phyloP scores from a whole-genome alignment of 768 basidiomycete species.

The Hypholoma fasciculare region DNA sequence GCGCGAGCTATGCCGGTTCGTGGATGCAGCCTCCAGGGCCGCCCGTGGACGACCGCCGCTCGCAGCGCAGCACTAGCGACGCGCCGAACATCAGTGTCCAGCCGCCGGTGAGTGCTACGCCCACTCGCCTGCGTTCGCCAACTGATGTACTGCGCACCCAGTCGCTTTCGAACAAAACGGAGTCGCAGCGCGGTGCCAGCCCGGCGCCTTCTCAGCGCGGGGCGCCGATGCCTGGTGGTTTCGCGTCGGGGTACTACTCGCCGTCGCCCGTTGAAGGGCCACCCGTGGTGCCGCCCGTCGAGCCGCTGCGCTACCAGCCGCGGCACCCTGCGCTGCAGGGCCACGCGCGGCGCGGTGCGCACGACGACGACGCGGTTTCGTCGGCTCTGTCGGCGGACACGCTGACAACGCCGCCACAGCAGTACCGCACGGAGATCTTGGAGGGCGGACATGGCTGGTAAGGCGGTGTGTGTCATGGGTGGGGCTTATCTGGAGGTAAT shows the following conservation, averaged over 20 bases:
- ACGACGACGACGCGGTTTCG: slow-evolving; percentile 28
- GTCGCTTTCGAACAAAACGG: slow-evolving; percentile 20
- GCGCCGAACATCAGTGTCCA: slow-evolving; percentile 33
- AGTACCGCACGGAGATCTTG: background rate
- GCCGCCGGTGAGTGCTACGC: slow-evolving; percentile 33
- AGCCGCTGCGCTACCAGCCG: slow-evolving; percentile 2
- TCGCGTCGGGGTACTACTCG: background rate
- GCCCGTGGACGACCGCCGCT: background rate
- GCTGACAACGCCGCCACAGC: slow-evolving; percentile 32
- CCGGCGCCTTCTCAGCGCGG: slow-evolving; percentile 4
- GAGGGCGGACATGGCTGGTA: no score
- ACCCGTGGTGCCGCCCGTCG: background rate
- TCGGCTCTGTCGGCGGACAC: slow-evolving; percentile 28
- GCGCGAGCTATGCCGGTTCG: slow-evolving; percentile 26
- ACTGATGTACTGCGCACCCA: slow-evolving; percentile 10
- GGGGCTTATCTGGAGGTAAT: background rate
- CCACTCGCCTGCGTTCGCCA: background rate
- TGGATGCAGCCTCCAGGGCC: slow-evolving; percentile 3
- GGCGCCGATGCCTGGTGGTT: background rate
- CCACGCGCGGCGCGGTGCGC: background rate
- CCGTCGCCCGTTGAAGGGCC: background rate
- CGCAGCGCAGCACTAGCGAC: slow-evolving; percentile 16
- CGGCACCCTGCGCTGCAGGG: background rate
- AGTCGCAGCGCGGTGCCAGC: slow-evolving; percentile 11
- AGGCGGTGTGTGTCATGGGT: no score